Percentiles rank a stretch among this genome's conserved stretches.
Conservation (phyloP, 176 grass and related monocot genomes). For the Pontederia paniculata region DNA sequence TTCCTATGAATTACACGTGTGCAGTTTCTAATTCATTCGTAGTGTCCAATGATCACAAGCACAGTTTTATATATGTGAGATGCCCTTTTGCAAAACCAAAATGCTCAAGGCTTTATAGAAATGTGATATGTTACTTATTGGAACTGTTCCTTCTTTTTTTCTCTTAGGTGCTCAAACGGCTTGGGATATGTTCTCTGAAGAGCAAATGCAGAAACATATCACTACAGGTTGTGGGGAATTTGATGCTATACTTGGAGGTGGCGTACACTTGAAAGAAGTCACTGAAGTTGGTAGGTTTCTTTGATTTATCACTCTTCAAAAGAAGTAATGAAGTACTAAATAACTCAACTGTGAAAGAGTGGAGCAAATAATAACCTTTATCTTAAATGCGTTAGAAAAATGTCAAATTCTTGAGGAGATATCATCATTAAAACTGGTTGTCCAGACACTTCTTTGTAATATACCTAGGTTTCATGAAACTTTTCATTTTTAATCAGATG, state of each 20-base stretch:
- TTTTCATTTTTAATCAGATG: no score
- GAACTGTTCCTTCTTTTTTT: neutral
- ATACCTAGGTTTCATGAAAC: no score
- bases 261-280: conserved; percentile 92
- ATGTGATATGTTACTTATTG: neutral
- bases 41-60: no score
- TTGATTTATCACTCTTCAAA: neutral
- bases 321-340: neutral
- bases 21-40: no score
- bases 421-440: no score
- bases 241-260: conserved; percentile 82
- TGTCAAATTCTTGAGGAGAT: no score
- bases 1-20: no score
- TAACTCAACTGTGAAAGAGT: neutral
- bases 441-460: no score
- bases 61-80: no score
- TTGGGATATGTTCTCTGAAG: conserved; percentile 94
- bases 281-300: conserved; percentile 63
- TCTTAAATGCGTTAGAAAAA: no score
- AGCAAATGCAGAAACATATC: conserved; percentile 77
- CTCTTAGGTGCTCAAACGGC: conserved; percentile 69
- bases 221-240: conserved; percentile 65
- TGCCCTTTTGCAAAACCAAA: no score
- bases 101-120: neutral
- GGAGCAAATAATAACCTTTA: no score